Percentiles rank a stretch among this genome's conserved stretches.
phyloP scores from a whole-genome alignment of 441 rosid species.

The Erodium texanum region DNA sequence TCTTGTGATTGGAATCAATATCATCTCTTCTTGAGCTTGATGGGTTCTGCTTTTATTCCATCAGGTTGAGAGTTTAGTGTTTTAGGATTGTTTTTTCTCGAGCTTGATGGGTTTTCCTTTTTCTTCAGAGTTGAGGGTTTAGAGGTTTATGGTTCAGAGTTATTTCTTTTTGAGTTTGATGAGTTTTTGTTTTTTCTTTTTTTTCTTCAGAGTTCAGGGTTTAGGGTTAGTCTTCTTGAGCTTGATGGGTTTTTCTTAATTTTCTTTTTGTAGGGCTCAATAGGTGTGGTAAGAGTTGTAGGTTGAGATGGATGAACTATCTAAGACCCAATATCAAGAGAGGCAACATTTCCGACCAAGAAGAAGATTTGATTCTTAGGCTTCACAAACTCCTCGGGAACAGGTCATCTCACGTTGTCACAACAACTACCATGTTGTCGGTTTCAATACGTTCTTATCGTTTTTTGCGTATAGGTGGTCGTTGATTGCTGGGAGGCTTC shows the following conservation, averaged over 20 bases:
- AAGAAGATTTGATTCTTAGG: conserved; percentile 26
- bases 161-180: too few relatives aligned
- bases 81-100: too few relatives aligned
- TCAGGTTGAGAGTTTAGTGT: too few relatives aligned
- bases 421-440: not conserved
- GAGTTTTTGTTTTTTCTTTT: too few relatives aligned
- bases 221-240: too few relatives aligned
- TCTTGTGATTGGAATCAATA: too few relatives aligned
- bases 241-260: not conserved
- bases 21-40: too few relatives aligned
- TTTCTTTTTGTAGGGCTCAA: conserved; percentile 13
- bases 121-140: too few relatives aligned
- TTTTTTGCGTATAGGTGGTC: conserved; percentile 17
- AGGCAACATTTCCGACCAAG: conserved; percentile 25
- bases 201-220: too few relatives aligned
- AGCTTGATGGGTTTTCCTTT: too few relatives aligned
- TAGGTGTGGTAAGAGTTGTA: conserved; percentile 26
- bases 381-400: conserved; percentile 25
- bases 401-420: conserved; percentile 3
- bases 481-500: conserved; percentile 25
- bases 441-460: not conserved
- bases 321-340: conserved; percentile 25
- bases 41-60: too few relatives aligned
- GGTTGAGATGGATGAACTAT: conserved; percentile 24
- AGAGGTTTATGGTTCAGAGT: too few relatives aligned